phyloP scores from a whole-genome alignment of 1,284 basidiomycete species.

The Paramarasmius palmivorus region DNA sequence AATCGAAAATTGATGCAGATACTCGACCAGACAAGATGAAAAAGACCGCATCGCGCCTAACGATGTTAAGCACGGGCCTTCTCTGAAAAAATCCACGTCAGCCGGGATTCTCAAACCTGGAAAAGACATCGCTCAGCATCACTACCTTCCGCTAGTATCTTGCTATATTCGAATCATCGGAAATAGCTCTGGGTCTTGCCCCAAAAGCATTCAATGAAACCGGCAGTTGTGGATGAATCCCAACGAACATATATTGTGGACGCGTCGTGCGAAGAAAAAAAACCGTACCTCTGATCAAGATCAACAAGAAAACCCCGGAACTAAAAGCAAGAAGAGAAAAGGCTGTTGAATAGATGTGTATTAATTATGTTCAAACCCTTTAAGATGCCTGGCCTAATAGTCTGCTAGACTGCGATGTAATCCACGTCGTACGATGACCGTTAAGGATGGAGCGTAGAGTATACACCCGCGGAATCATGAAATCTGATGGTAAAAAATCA shows the following conservation, averaged over 20 bases:
- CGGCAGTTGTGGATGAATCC: conserved; percentile 58
- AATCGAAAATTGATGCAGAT: background rate
- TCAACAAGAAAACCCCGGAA: conserved; percentile 19
- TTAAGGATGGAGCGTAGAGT: no score
- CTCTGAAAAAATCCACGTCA: conserved; percentile 12
- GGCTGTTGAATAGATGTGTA: conserved; percentile 9
- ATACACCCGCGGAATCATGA: no score
- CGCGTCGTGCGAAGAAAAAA: conserved; percentile 27
- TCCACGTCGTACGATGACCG: no score
- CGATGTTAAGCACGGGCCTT: background rate
- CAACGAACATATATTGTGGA: conserved; percentile 19
- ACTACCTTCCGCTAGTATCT: conserved; percentile 48
- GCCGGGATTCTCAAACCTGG: background rate
- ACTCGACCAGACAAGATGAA: background rate
- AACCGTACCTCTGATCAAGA: conserved; percentile 22
- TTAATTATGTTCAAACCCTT: conserved; percentile 1
- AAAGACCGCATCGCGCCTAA: background rate
- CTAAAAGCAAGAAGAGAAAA: conserved; percentile 37
- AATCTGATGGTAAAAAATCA: no score
- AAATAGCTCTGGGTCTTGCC: conserved; percentile 37
- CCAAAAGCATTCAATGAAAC: conserved; percentile 47
- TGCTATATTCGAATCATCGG: conserved; percentile 49
- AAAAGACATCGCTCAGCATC: conserved; percentile 17
- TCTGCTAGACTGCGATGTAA: no score
- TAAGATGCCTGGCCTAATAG: no score